phyloP scores from a whole-genome alignment of 176 grass and related monocot species.

The Lolium perenne region DNA sequence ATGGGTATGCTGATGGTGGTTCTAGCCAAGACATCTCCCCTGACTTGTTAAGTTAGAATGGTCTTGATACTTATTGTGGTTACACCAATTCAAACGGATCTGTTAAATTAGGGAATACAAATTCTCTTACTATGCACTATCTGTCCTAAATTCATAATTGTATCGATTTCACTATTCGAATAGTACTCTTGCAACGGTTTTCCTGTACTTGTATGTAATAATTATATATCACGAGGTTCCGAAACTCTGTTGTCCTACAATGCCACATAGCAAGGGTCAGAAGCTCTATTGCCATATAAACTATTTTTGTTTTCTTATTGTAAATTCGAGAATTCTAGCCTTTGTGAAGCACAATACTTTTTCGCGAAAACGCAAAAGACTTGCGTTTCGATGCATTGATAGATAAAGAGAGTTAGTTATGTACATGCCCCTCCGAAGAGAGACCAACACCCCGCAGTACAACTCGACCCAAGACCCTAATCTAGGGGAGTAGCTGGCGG shows the following conservation, averaged over 20 bases:
- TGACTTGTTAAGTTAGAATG: background rate
- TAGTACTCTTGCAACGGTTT: background rate
- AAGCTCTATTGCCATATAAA: background rate
- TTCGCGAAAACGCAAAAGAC: too few species aligned
- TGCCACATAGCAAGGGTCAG: background rate
- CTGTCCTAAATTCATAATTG: background rate
- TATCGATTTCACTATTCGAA: background rate
- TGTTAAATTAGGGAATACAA: background rate
- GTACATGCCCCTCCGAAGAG: too few species aligned
- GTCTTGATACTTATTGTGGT: background rate
- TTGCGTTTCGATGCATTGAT: too few species aligned
- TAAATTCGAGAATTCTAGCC: background rate
- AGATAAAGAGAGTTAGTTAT: too few species aligned
- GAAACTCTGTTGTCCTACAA: background rate
- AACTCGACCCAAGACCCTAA: too few species aligned
- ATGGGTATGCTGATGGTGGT: background rate
- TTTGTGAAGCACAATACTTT: background rate
- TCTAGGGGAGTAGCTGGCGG: too few species aligned
- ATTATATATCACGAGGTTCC: background rate
- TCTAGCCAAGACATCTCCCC: background rate
- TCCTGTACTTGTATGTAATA: background rate
- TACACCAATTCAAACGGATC: background rate
- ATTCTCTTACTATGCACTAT: background rate
- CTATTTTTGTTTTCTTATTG: background rate
- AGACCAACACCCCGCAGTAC: too few species aligned